Conservation (phyloP, 2,329 filamentous ascomycete genomes). For the Microascus cirrosus region DNA sequence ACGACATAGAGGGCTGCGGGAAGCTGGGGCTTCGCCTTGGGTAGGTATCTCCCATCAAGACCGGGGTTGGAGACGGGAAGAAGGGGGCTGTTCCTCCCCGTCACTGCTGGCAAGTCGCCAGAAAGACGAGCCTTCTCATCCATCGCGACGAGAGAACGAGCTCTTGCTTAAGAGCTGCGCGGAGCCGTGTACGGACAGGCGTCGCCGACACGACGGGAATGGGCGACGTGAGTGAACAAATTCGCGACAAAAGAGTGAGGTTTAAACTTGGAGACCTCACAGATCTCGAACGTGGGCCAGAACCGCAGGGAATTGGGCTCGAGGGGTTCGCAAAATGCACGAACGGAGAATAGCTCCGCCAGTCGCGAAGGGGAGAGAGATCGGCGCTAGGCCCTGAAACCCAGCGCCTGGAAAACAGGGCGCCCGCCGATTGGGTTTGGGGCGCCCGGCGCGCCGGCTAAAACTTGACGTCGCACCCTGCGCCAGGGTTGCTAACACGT, state of each 20-base stretch:
- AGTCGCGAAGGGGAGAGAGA: no score
- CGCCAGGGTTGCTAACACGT: neutral
- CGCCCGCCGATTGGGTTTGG: no score
- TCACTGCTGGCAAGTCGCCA: constrained; percentile 55
- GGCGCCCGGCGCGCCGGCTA: neutral
- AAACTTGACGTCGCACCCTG: neutral
- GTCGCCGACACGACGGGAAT: neutral
- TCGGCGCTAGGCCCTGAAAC: no score
- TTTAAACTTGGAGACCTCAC: no score
- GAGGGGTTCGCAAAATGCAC: no score
- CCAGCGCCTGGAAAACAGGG: no score
- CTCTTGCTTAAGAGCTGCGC: neutral
- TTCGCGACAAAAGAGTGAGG: no score
- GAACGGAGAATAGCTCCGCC: no score
- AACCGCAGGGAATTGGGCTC: no score
- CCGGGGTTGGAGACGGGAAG: constrained; percentile 75
- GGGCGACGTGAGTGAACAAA: no score
- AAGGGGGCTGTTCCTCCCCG: constrained; percentile 28
- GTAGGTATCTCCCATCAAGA: constrained; percentile 48
- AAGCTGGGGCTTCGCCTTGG: constrained; percentile 51
- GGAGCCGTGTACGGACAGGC: neutral
- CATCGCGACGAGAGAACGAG: neutral
- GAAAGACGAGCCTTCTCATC: constrained; percentile 72
- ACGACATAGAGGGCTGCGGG: constrained; percentile 80
- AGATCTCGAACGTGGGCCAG: no score